Conservation (phyloP, 306 rosid species). For the Medicago lupulina region DNA sequence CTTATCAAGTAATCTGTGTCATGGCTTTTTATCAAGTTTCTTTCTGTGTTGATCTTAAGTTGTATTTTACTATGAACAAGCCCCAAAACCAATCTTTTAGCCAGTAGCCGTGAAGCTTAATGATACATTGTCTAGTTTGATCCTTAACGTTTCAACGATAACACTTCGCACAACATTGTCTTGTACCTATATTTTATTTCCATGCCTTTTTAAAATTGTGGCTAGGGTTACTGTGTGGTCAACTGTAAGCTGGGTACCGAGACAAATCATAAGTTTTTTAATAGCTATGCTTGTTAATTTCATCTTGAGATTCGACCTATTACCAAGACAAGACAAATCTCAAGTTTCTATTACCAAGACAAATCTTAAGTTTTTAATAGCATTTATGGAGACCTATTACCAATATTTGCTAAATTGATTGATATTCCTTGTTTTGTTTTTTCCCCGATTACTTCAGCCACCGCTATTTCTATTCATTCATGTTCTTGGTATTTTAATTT, state of each 20-base stretch:
- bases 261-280: not conserved
- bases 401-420: not conserved
- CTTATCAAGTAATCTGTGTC: not conserved
- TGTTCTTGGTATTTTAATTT: constrained; percentile 8
- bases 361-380: too few species aligned
- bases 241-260: not conserved
- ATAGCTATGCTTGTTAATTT: not conserved
- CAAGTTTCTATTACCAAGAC: too few species aligned
- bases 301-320: not conserved
- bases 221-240: not conserved
- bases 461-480: constrained; percentile 16
- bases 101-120: not conserved
- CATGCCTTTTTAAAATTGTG: not conserved
- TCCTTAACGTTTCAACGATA: not conserved
- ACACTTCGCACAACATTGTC: not conserved
- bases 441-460: not conserved
- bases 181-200: not conserved
- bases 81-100: not conserved
- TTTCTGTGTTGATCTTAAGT: not conserved
- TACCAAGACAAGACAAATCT: too few species aligned
- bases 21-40: not conserved
- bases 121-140: not conserved
- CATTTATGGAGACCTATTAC: too few species aligned
- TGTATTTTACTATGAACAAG: not conserved
- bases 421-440: not conserved